Conservation (phyloP, 768 basidiomycete genomes). For the Candolleomyces aberdarensis region DNA sequence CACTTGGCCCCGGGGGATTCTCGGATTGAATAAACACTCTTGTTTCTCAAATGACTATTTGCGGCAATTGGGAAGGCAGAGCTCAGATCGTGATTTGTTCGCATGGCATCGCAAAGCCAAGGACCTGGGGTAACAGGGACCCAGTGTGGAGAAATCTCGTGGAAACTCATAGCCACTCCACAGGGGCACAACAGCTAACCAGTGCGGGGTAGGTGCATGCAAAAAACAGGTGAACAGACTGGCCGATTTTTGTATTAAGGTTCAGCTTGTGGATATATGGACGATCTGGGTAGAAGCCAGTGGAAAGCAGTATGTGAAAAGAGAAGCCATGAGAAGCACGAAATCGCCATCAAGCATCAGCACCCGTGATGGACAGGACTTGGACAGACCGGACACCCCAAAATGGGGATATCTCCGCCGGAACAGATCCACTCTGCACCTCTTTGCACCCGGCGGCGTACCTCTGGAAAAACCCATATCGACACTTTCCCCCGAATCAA, state of each 20-base stretch:
- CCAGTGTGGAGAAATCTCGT: conserved; percentile 26
- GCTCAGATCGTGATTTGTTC: background rate
- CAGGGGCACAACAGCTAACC: background rate
- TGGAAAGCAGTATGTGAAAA: no score
- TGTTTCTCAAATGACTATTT: background rate
- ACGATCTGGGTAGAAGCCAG: no score
- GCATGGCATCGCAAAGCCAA: background rate
- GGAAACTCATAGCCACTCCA: conserved; percentile 15
- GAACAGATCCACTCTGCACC: background rate
- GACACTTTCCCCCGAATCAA: conserved; percentile 22
- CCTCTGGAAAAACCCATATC: conserved; percentile 39
- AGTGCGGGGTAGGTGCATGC: background rate
- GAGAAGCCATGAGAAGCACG: background rate
- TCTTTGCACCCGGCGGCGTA: conserved; percentile 25
- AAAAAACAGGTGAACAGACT: background rate
- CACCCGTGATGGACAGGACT: background rate
- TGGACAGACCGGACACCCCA: background rate
- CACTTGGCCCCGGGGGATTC: background rate
- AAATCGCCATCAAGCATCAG: background rate
- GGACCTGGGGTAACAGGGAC: background rate
- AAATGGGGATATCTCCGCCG: background rate
- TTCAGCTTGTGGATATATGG: no score
- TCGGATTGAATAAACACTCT: background rate
- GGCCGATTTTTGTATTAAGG: no score
- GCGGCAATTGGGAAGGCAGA: background rate